Evolutionary conservation across 2,329 filamentous ascomycete species (phyloP), one percentile per base, ranked within the genome.

Genomic region (Diaporthe amygdali): DNA sequence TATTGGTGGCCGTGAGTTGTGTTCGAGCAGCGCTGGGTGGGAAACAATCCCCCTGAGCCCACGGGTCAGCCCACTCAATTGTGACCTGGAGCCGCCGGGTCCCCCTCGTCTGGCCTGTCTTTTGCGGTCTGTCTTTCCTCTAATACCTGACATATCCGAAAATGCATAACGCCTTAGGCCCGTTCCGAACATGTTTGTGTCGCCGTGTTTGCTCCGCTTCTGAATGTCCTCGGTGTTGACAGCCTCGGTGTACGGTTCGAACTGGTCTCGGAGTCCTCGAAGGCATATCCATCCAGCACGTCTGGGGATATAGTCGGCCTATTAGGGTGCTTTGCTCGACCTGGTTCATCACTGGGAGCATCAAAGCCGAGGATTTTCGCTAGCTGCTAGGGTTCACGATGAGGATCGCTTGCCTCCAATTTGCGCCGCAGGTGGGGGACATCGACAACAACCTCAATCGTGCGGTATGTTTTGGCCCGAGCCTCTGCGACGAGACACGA

Each of bases 361-460:
- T n/a, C n/a, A n/a, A n/a, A n/a, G n/a, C n/a, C n/a, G n/a, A n/a
- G n/a, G n/a, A n/a, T n/a, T n/a, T n/a, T n/a, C n/a, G n/a, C n/a
- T n/a, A n/a, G n/a, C n/a, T n/a, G n/a, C n/a, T n/a, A n/a, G n/a
- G n/a, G n/a, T n/a, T 30, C 70, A 82, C 74, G 12, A 92, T 92
- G 91, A 89, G 87, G 77, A 89, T 94, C 56, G 92, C 84, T 0
- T 93, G 91, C 70, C 82, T 94, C 9, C 92, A 96, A 79, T 94
- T 95, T 72, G 88, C 90, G 64, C 92, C 93, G 10, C 86, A 90
- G 77, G 86, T 95, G 46, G 93, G 91, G 63, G 88, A 93, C 67
- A 81, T 94, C 41, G 82, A 93, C 75, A 89, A 92, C 72, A 96
- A 96, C 75, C 85, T 95, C 55, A 88, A 87, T 73, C 87, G 87